Conservation (phyloP, 495 filamentous ascomycete species). For the Amphirosellinia nigrospora region DNA sequence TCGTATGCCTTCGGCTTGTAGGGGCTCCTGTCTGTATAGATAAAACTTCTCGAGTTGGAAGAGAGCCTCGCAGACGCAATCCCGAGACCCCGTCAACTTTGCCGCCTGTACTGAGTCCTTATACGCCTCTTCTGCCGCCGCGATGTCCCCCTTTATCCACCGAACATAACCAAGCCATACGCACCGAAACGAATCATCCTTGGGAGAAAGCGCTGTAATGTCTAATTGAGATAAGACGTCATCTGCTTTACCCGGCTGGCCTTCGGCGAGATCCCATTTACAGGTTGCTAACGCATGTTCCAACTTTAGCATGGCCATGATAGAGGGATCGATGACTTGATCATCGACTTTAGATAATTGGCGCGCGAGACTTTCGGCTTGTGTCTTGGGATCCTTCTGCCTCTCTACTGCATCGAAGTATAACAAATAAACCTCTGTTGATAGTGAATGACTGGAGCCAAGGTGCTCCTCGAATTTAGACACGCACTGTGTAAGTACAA, state of each 20-base stretch:
- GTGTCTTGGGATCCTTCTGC: constrained; percentile 32
- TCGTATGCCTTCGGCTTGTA: constrained; percentile 35
- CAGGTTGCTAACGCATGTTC: constrained; percentile 40
- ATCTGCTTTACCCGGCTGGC: constrained; percentile 34
- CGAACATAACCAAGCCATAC: constrained; percentile 42
- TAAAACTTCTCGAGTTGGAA: constrained; percentile 41
- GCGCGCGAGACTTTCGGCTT: constrained; percentile 31
- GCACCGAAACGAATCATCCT: constrained; percentile 38
- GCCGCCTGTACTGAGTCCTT: constrained; percentile 35
- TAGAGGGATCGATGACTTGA: constrained; percentile 21
- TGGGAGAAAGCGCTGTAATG: constrained; percentile 29
- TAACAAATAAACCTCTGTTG: constrained; percentile 36
- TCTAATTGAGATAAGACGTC: constrained; percentile 33
- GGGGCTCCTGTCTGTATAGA: constrained; percentile 31
- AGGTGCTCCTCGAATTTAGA: constrained; percentile 35
- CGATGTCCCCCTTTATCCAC: constrained; percentile 33
- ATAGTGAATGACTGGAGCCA: constrained; percentile 34
- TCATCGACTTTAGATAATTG: constrained; percentile 29
- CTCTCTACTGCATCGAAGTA: constrained; percentile 39
- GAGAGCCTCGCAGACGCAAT: constrained; percentile 39
- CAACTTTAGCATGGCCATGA: constrained; percentile 36
- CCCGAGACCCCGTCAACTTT: constrained; percentile 37
- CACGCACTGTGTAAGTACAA: constrained; percentile 33
- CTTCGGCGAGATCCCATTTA: constrained; percentile 33
- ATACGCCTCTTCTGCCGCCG: constrained; percentile 32